Base-by-base conservation (phyloP, 306 rosid genomes). In the Crataegus laevigata region DNA sequence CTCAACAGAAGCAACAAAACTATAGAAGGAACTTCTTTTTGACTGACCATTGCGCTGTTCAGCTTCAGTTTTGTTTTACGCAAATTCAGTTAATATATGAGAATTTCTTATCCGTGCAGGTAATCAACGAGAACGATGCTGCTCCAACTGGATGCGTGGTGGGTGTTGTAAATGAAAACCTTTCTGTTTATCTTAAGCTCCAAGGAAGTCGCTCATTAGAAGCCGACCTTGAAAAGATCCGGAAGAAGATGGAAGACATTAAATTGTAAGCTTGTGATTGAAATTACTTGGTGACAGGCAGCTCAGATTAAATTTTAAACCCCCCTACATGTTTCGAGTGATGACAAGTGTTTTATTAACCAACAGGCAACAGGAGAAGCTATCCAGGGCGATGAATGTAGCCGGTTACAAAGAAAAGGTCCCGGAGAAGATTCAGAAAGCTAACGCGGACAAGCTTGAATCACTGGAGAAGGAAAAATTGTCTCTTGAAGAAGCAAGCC, bases 371-470 rank as follows among this genome's bases (percentile, higher is more conserved):
- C 87, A 79, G 38, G 98, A 87, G 54, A 94, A 76, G 84, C 72
- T 91, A 25, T 86, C 83, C 24, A 89, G 81, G 89, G 85, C 69
- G 69, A 82, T 87, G 74, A 87, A 75, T 58, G 88, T 85, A 32
- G 45, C 88, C 28, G 93, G 97, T n/a, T 94, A 94, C 88, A 85
- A 71, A 78, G 94, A 91, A 72, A 94, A 91, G 86, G 96, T 87
- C 47, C 85, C 84, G 1, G 63, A 75, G 11, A 71, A 86, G 18
- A 82, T 91, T 55, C 88, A 88, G 69, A 81, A 83, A 3, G 92
- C 84, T 65, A 80, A 90, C 52, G 82, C 71, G n/a, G 83, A 84
- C 30, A 94, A 87, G 89, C 85, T 91, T 9, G 84, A 83, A 57
- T 82, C 93, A 30, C 89, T 87, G 6, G 55, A 91, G 75, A 89